Evolutionary conservation across 305 asterid species (phyloP), one percentile per base, ranked within the genome.

Genomic region (Ajuga reptans): DNA sequence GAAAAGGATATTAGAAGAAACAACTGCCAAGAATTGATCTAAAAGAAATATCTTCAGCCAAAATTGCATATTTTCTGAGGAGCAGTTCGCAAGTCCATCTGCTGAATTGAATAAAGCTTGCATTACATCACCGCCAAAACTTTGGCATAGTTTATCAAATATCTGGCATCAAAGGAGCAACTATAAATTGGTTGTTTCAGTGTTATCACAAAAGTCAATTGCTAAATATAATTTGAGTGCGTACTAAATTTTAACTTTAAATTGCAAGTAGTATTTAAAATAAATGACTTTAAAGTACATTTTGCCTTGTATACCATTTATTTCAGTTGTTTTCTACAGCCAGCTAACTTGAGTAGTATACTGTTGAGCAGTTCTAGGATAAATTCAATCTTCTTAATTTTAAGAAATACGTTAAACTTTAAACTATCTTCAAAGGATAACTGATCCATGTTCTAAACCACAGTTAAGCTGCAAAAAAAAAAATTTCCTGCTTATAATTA

Each of bases 121-220:
- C 95, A 94, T 82, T 10, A 94, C 96, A 81, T 94, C 98, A 73
- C 98, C 97, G 62, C 88, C 93, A 85, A 94, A 89, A 86, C 87
- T 94, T 87, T 94, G 99, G 81, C 86, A 91, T 58, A 91, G 79
- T 77, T 82, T 94, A 81, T 85, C 90, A 76, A 85, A 85, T 77
- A 85, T 75, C 90, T 85, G 87, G 39, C 75, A 79, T 46, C 55
- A 58, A 74, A 64, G 63, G 53, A 60, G 54, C 18, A 50, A 17
- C 33, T 45, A 65, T 17, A 21, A 21, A 72, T 6, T 4, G 3
- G 51, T 42, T 4, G 9, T 50, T 37, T 62, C 29, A 36, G 27
- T 15, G 50, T 24, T 54, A 47, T 12, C 41, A 16, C 0, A 29
- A 43, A 36, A 64, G 58, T 68, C 50, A 63, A 68, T 7, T 5